These are phyloP conservation scores for Clohesyomyces aquaticus DNA, from an alignment of 495 filamentous ascomycete species.

Conservation along the genomic window DNA sequence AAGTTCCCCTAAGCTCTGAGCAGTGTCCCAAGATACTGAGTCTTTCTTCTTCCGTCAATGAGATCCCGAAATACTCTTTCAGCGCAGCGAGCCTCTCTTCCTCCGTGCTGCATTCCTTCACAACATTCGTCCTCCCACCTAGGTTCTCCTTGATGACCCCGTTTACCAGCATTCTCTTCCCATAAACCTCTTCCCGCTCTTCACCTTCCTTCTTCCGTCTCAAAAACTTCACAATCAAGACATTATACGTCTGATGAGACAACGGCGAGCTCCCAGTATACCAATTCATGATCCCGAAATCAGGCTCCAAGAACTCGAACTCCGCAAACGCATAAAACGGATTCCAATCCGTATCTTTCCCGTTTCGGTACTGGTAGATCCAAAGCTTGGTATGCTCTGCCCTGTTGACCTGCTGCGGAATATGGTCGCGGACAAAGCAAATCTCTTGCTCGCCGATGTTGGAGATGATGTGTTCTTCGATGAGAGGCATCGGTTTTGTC, in stretches of 20 bases:
- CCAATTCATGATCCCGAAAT: constrained; percentile 35
- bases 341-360: constrained; percentile 21
- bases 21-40: constrained; percentile 23
- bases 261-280: constrained; percentile 20
- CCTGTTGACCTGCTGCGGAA: constrained; percentile 28
- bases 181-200: constrained; percentile 26
- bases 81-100: constrained; percentile 31
- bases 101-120: constrained; percentile 31
- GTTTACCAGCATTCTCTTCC: constrained; percentile 39
- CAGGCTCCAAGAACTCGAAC: constrained; percentile 33
- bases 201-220: constrained; percentile 13
- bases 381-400: constrained; percentile 24
- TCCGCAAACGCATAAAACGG: constrained; percentile 37
- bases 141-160: constrained; percentile 37
- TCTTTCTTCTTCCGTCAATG: constrained; percentile 30
- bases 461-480: constrained; percentile 1
- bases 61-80: constrained; percentile 33
- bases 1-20: constrained; percentile 23
- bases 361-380: constrained; percentile 42
- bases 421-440: constrained; percentile 35
- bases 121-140: constrained; percentile 34
- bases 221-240: constrained; percentile 36
- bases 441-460: constrained; percentile 39
- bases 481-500: constrained; percentile 36
- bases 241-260: constrained; percentile 22